Conservation (phyloP, 768 basidiomycete genomes). For the Boletus insuetus region DNA sequence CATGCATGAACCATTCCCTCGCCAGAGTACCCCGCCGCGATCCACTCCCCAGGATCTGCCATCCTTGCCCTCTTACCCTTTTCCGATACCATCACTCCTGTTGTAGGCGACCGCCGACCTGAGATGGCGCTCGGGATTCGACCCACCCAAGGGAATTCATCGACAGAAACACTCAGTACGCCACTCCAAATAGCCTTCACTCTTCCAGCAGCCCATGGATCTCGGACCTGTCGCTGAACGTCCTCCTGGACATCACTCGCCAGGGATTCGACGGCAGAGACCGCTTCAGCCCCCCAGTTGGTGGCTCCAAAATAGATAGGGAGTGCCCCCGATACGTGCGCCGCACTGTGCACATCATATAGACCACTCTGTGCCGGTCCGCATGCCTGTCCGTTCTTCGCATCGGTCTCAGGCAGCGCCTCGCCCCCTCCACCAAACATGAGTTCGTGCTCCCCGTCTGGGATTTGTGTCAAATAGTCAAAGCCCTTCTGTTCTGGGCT, state of each 20-base stretch:
- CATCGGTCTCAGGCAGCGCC: slow-evolving; percentile 12
- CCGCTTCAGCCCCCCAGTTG: slow-evolving; percentile 43
- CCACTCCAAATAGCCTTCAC: slow-evolving; percentile 65
- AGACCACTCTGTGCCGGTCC: slow-evolving; percentile 28
- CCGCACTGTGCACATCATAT: slow-evolving; percentile 36
- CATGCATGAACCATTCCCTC: slow-evolving; percentile 76
- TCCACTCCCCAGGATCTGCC: slow-evolving; percentile 59
- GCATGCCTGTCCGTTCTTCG: slow-evolving; percentile 5
- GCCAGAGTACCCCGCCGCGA: slow-evolving; percentile 66
- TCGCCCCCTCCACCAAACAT: slow-evolving; percentile 67
- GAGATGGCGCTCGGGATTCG: slow-evolving; percentile 51
- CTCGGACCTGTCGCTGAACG: slow-evolving; percentile 9
- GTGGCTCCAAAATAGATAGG: slow-evolving; percentile 49
- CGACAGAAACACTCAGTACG: slow-evolving; percentile 58
- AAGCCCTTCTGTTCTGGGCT: slow-evolving; percentile 38
- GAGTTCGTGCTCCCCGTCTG: slow-evolving; percentile 43
- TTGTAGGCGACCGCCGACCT: slow-evolving; percentile 33
- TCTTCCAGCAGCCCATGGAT: slow-evolving; percentile 40
- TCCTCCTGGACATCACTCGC: slow-evolving; percentile 4
- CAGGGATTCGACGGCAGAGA: slow-evolving; percentile 11
- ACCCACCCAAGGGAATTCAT: slow-evolving; percentile 69
- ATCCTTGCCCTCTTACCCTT: slow-evolving; percentile 6
- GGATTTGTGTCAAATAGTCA: slow-evolving; percentile 71
- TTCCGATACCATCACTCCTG: background rate
- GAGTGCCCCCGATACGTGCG: slow-evolving; percentile 49